phyloP scores from a whole-genome alignment of 129 eudicot genomes.

The Chrysanthemum seticuspe region DNA sequence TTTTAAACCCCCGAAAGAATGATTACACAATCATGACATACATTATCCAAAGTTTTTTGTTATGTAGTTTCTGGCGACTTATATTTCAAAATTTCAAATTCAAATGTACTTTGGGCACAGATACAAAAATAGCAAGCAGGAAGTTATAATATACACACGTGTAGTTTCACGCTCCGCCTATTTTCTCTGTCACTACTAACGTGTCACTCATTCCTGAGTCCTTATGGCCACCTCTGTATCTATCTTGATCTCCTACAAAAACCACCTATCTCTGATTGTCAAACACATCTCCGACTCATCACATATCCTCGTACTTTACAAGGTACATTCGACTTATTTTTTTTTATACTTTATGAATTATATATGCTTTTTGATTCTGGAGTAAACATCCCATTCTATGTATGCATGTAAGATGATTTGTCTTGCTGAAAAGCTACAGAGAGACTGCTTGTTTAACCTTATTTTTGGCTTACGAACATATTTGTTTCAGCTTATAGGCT shows the following conservation, averaged over 20 bases:
- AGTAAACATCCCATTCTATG: constrained; percentile 1
- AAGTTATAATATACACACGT: constrained; percentile 8
- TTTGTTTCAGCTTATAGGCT: too few species aligned
- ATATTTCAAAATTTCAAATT: neutral
- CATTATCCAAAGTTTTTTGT: too few species aligned
- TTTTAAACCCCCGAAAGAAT: too few species aligned
- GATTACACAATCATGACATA: too few species aligned
- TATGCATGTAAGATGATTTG: constrained; percentile 25
- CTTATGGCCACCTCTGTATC: neutral
- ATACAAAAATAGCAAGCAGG: neutral
- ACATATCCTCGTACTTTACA: neutral
- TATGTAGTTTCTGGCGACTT: too few species aligned
- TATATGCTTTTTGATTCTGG: neutral
- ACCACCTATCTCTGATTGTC: neutral
- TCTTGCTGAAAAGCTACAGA: constrained; percentile 10
- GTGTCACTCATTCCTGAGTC: constrained; percentile 8
- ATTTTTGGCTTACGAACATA: too few species aligned
- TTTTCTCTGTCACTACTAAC: constrained; percentile 8
- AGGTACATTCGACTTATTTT: neutral
- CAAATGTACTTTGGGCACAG: neutral
- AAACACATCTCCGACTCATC: neutral
- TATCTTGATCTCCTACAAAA: constrained; percentile 1
- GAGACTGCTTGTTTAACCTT: too few species aligned
- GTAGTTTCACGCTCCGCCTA: neutral
- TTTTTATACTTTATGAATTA: neutral